Evolutionary conservation across 768 basidiomycete species (phyloP).

Genomic region (Trametes elegans): DNA sequence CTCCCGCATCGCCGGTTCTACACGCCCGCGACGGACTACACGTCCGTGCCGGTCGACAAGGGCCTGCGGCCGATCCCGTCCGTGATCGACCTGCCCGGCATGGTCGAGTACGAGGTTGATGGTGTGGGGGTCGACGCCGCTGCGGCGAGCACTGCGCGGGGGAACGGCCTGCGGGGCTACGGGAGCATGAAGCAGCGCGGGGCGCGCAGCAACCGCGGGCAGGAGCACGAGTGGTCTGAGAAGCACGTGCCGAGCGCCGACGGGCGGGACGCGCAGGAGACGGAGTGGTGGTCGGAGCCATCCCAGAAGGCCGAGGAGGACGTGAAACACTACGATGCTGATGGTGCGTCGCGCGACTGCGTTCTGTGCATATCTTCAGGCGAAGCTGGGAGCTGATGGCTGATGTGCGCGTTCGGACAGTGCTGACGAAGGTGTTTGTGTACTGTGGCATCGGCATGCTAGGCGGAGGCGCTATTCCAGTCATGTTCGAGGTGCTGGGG

Average conservation of each 20-base stretch:
- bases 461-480: conserved; percentile 58
- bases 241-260: neutral
- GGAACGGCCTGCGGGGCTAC: neutral
- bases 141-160: conserved; percentile 23
- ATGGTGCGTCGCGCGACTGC: conserved; percentile 49
- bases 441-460: conserved; percentile 84
- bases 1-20: conserved; percentile 89
- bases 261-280: conserved; percentile 3
- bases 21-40: conserved; percentile 88
- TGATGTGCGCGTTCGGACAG: conserved; percentile 36
- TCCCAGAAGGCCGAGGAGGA: conserved; percentile 2
- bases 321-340: conserved; percentile 81
- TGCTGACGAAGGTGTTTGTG: conserved; percentile 87
- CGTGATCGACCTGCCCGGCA: conserved; percentile 72
- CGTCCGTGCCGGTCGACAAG: conserved; percentile 57
- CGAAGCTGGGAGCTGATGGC: neutral
- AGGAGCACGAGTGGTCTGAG: neutral
- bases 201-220: neutral
- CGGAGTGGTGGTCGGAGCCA: conserved; percentile 5
- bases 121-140: conserved; percentile 15
- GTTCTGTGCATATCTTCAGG: no score
- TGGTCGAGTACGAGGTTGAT: conserved; percentile 28
- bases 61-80: conserved; percentile 76
- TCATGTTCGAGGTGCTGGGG: conserved; percentile 64
- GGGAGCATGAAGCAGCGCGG: conserved; percentile 18